Evolutionary conservation across 2,329 filamentous ascomycete species (phyloP), one percentile per base, ranked within the genome.

Genomic region (Trichoderma sp.): DNA sequence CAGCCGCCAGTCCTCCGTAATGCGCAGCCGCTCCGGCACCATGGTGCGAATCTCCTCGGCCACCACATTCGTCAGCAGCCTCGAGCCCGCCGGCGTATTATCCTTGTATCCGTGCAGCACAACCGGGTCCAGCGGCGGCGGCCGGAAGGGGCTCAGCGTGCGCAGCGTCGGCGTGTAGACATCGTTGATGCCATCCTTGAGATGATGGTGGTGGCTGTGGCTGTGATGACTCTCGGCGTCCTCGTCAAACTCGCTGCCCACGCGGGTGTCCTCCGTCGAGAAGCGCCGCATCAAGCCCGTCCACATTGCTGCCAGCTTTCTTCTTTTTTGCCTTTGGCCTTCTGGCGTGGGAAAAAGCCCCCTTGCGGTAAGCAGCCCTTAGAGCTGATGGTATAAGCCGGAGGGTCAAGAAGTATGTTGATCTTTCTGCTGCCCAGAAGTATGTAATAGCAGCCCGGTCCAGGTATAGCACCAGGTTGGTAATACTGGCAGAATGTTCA

Each of bases 21-120:
- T 90, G 81, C 97, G 93, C 73, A 98, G 83, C 63, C 96, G 88
- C 75, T 97, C 90, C 1, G 96, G 96, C 26, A 98, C 85, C 77
- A 98, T 90, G 50, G 97, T 88, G 62, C 96, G 88, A 71, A 98
- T 97, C 84, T 98, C 96, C 82, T 98, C 96, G 3, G 95, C 96
- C 34, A 98, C 84, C 12, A 90, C 87, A 64, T 85, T 84, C 20
- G 87, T 91, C 70, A 99, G 85, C 68, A 98, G 84, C 75, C 89
- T 88, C 61, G 89, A 90, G 43, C 85, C 86, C 20, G 82, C 76
- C 20, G 85, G 83, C 4, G 91, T 94, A 76, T 85, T 86, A 1
- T 85, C 82, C 72, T 85, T 84, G 81, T 91, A 93, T 47, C 92
- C 92, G 26, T 84, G 82, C 43, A 98, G 86, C 5, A 87, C 85